Base-by-base conservation (phyloP, 306 rosid species). In the Pyrus communis region DNA sequence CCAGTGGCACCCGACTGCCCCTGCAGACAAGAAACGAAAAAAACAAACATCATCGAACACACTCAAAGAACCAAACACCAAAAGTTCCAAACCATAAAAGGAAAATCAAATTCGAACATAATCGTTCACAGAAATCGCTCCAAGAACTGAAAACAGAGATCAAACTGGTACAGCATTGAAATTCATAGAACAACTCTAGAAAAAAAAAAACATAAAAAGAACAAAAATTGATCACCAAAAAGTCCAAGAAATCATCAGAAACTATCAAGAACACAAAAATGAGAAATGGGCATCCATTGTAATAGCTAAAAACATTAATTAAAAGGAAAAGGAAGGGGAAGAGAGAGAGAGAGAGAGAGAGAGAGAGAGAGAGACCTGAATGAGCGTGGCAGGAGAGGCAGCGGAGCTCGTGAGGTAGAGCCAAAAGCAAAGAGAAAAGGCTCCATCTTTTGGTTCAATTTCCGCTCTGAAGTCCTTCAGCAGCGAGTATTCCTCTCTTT, bases 371-470 rank as follows among this genome's bases (percentile, higher is more conserved):
- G 97, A 25, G 17, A 25, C 66, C 98, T 92, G 91, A 69, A 92
- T 79, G 87, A 94, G 75, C 51, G 88, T 80, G 42, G 85, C 75
- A 67, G 95, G 96, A 54, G 92, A 90, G 73, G 96, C 33, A 71
- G 84, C 58, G 68, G 95, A 88, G 73, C 73, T 80, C 76, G 64
- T 69, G 62, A 94, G 82, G 82, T 87, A 94, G 82, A 90, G 82
- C 98, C 98, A 94, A 73, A 92, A 94, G 89, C 91, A 90, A 67
- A 94, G 49, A 43, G 86, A 81, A 74, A 90, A 92, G 73, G 78
- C 75, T 40, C 67, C 88, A 11, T 90, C 95, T 28, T 85, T 72
- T 10, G 54, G 80, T 63, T 85, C 91, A 79, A 90, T 82, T 84
- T 92, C 89, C 31, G 85, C 71, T 70, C 84, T 81, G 23, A 92